Conservation (phyloP, 441 rosid genomes). For the Sinapis alba region DNA sequence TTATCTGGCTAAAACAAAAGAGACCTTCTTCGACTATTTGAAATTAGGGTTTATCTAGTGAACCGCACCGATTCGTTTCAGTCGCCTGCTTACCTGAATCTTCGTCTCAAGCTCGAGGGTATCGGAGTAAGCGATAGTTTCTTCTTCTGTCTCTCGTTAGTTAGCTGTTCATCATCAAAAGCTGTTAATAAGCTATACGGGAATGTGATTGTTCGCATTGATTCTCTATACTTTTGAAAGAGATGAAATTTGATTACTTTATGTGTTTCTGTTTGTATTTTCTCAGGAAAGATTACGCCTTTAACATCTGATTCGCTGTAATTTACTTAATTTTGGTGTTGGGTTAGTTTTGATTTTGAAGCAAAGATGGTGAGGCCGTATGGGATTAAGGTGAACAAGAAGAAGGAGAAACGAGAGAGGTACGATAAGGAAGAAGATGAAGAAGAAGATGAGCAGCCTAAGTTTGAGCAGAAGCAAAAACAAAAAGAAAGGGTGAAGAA, state of each 20-base stretch:
- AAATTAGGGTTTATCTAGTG: constrained; percentile 35
- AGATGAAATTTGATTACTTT: background rate
- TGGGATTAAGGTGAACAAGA: constrained; percentile 49
- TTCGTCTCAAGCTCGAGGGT: constrained; percentile 7
- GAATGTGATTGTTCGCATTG: background rate
- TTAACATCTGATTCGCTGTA: background rate
- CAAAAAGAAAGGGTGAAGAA: constrained; percentile 31
- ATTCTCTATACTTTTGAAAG: constrained; percentile 1
- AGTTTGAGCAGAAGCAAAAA: constrained; percentile 27
- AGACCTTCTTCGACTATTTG: background rate
- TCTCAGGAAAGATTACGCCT: background rate
- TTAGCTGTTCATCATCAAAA: background rate
- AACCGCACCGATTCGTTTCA: background rate
- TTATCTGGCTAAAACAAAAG: background rate
- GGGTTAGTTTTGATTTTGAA: background rate
- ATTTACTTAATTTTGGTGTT: constrained; percentile 10
- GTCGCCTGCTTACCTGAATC: constrained; percentile 11
- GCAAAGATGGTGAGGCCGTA: constrained; percentile 54
- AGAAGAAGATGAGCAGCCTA: constrained; percentile 40
- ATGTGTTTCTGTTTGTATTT: background rate
- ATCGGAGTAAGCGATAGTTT: background rate
- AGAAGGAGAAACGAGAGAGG: constrained; percentile 49
- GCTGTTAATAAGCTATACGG: background rate
- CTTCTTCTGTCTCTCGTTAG: background rate
- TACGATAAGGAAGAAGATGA: constrained; percentile 46